These are phyloP conservation scores for Lasiodiplodia citricola DNA, from an alignment of 2,329 filamentous ascomycete species.

Conservation along the genomic window DNA sequence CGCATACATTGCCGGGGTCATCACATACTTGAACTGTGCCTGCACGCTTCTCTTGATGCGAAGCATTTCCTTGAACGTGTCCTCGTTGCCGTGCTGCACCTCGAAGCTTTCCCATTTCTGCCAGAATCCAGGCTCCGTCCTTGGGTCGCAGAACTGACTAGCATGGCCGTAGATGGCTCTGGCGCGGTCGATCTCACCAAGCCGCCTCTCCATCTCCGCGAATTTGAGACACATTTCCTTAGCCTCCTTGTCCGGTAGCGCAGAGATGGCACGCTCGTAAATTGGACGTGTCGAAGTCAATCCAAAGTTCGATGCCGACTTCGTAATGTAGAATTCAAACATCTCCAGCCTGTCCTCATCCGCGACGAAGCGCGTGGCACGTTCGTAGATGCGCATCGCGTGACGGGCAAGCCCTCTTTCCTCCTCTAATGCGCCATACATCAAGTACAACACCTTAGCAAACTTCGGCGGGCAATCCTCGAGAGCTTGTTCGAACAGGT, in stretches of 20 bases:
- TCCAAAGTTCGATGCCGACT: slow-evolving; percentile 97
- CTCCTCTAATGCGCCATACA: slow-evolving; percentile 98
- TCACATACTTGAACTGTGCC: slow-evolving; percentile 84
- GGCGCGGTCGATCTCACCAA: slow-evolving; percentile 93
- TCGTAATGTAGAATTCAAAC: slow-evolving; percentile 99
- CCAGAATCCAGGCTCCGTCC: slow-evolving; percentile 91
- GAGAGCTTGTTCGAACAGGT: slow-evolving; percentile 95
- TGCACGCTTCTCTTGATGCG: slow-evolving; percentile 97
- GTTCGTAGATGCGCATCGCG: slow-evolving; percentile 98
- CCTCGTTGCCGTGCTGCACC: slow-evolving; percentile 96
- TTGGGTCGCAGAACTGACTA: slow-evolving; percentile 94
- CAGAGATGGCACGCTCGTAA: slow-evolving; percentile 93
- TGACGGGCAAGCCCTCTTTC: slow-evolving; percentile 92
- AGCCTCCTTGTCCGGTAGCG: slow-evolving; percentile 90
- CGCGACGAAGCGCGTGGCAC: slow-evolving; percentile 89
- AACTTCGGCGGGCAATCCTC: slow-evolving; percentile 95
- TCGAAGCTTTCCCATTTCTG: slow-evolving; percentile 97
- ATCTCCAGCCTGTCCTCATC: slow-evolving; percentile 95
- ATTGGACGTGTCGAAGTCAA: slow-evolving; percentile 92
- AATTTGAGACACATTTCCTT: slow-evolving; percentile 99
- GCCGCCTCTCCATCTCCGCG: slow-evolving; percentile 89
- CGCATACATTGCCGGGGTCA: neutral
- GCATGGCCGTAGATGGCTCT: slow-evolving; percentile 95
- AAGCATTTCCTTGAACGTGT: slow-evolving; percentile 99
- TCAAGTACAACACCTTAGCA: slow-evolving; percentile 92